phyloP scores from a whole-genome alignment of 345 rosid species.

The Punica granatum region DNA sequence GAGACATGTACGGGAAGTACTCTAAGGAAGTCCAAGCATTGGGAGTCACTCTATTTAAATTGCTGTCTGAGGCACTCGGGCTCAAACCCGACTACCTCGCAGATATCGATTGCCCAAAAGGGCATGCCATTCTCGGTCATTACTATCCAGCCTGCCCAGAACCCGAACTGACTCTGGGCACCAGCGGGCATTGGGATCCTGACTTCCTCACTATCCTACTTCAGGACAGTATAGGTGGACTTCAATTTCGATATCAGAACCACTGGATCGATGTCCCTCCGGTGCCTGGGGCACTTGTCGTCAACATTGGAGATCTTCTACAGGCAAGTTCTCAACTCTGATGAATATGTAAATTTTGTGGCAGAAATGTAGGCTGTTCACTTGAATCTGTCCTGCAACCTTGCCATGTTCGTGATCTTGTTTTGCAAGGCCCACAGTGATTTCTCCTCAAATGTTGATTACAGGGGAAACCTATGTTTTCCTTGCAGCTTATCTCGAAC shows the following conservation, averaged over 20 bases:
- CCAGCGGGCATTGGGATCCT: constrained; percentile 36
- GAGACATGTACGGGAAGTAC: constrained; percentile 39
- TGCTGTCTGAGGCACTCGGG: constrained; percentile 57
- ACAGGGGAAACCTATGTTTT: neutral
- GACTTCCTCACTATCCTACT: constrained; percentile 49
- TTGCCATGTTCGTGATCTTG: neutral
- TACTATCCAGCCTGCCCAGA: constrained; percentile 62
- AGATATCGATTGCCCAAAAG: constrained; percentile 31
- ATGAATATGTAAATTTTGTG: no score
- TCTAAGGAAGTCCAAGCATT: constrained; percentile 21
- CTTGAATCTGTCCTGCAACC: no score
- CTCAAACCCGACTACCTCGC: constrained; percentile 32
- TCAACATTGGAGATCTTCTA: constrained; percentile 53
- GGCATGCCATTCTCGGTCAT: constrained; percentile 31
- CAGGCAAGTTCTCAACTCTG: constrained; percentile 28
- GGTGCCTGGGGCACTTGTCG: constrained; percentile 40
- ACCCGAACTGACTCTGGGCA: constrained; percentile 52
- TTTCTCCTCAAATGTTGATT: neutral
- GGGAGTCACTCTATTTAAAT: constrained; percentile 33
- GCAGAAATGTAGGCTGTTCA: no score
- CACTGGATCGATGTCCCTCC: constrained; percentile 47
- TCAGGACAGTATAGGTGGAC: constrained; percentile 55
- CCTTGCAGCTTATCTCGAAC: constrained; percentile 35
- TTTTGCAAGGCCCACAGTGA: neutral
- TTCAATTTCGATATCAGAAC: constrained; percentile 34